Base-by-base conservation (phyloP, 805 yeast genomes). In the Kodamaea leandrae region DNA sequence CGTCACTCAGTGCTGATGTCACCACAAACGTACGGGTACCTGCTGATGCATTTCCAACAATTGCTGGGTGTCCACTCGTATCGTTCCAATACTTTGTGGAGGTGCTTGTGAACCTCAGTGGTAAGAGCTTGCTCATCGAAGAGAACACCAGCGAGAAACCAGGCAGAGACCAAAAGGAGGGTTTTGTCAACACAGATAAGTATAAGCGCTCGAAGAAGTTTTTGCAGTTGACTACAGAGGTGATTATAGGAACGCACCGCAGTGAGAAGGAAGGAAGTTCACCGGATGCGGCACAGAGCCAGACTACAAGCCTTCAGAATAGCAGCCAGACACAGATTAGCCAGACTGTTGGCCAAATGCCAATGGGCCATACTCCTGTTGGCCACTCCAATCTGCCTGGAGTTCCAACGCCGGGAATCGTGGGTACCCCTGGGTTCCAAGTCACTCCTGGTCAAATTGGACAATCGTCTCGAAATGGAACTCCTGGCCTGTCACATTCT, bases 51-150 rank as follows among this genome's bases (percentile, higher is more conserved):
- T 87, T 89, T 56, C 95, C 96, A 1, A 86, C 96, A 0, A 85
- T 87, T 10, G 72, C 77, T 13, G 84, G 85, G 1, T 77, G 86
- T 38, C 79, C 78, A 2, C 63, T 82, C 36, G 87, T 88, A 6
- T 74, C 88, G 2, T 89, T 89, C 60, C 91, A 86, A 55, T 89
- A 90, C 57, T 86, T 83, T 55, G 66, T 89, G 12, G 97, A 89
- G 57, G 89, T 85, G 2, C 71, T 87, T 42, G 78, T 86, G n/a
- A 89, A 89, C 54, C 63, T 90, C 30, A 80, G 90, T 2, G 86
- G 83, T 16, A 80, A 76, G 72, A 58, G 65, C 3, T 55, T 66
- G 17, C 49, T 53, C 4, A 39, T 68, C 10, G 67, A 62, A 14
- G 46, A 37, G 28, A 53, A 48, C 27, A 36, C 29, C 15, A 37